A percentile compares a stretch with the other conserved stretches of the same genome.
Conservation (phyloP, 2,329 filamentous ascomycete species). For the Mycocentrospora acerina region DNA sequence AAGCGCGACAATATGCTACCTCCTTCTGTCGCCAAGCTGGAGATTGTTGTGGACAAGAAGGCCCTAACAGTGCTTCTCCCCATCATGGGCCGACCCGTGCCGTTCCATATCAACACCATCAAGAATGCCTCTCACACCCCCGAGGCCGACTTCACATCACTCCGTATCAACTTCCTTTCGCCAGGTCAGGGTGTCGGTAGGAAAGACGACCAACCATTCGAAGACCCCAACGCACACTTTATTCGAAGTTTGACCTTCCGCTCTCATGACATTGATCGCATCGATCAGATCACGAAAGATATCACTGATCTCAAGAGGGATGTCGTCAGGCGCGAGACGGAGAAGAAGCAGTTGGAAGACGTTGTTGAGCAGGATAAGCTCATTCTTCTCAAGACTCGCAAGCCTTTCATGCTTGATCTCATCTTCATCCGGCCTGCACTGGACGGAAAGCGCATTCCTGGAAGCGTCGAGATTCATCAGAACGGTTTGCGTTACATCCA, state of each 20-base stretch:
- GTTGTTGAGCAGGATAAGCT: slow-evolving; percentile 99
- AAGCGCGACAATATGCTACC: slow-evolving; percentile 97
- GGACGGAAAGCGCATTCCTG: slow-evolving; percentile 94
- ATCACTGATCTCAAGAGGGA: slow-evolving; percentile 97
- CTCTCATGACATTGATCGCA: slow-evolving; percentile 83
- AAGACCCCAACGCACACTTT: slow-evolving; percentile 94
- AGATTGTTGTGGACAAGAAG: slow-evolving; percentile 88
- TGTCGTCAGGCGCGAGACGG: slow-evolving; percentile 86
- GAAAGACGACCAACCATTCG: slow-evolving; percentile 97
- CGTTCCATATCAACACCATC: slow-evolving; percentile 97
- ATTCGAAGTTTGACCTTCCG: slow-evolving; percentile 93
- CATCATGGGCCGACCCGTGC: slow-evolving; percentile 95
- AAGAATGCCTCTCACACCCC: slow-evolving; percentile 99
- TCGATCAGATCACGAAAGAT: slow-evolving; percentile 86
- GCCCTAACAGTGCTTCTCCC: slow-evolving; percentile 88
- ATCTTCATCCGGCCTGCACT: slow-evolving; percentile 94
- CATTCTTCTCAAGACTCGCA: slow-evolving; percentile 88
- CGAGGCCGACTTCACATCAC: slow-evolving; percentile 88
- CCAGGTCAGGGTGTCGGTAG: slow-evolving; percentile 95
- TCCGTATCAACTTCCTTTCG: slow-evolving; percentile 96
- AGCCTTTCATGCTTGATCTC: slow-evolving; percentile 86
- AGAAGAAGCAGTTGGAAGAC: slow-evolving; percentile 99
- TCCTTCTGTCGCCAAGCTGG: slow-evolving; percentile 75
- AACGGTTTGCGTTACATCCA: slow-evolving; percentile 93
- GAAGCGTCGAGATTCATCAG: slow-evolving; percentile 95